These are phyloP conservation scores for Ophiocordyceps camponoti-floridani DNA, from an alignment of 2,329 filamentous ascomycete genomes.

Conservation along the genomic window DNA sequence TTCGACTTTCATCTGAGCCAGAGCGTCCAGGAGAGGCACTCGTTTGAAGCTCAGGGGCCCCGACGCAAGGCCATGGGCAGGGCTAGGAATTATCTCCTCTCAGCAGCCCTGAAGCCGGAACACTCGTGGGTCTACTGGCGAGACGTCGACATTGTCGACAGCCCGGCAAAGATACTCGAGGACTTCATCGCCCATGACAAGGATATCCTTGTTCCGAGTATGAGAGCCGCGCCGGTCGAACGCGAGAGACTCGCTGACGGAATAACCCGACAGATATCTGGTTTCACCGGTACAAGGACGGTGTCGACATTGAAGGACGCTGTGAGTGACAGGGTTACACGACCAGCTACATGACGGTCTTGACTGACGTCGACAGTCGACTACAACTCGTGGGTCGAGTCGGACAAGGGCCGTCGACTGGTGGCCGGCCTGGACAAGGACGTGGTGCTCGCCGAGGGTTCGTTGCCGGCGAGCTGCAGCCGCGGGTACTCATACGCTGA, in stretches of 20 bases:
- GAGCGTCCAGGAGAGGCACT: conserved; percentile 65
- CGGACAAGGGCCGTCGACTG: conserved; percentile 63
- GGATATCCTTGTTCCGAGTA: conserved; percentile 90
- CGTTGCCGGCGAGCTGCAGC: conserved; percentile 1
- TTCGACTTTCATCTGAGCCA: conserved; percentile 65
- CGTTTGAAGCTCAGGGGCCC: conserved; percentile 73
- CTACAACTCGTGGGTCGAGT: conserved; percentile 98
- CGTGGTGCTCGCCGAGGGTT: conserved; percentile 74
- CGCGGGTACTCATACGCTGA: conserved; percentile 5
- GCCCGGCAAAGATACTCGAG: conserved; percentile 71
- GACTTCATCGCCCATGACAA: conserved; percentile 89
- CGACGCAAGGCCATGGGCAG: conserved; percentile 78
- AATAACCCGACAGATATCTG: conserved; percentile 53
- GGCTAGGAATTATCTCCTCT: conserved; percentile 82
- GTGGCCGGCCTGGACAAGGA: conserved; percentile 59
- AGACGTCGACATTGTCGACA: conserved; percentile 91
- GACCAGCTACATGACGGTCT: background rate
- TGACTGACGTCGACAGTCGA: conserved; percentile 43
- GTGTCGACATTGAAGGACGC: conserved; percentile 78
- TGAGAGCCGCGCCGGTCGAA: conserved; percentile 14
- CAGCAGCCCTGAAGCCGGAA: conserved; percentile 70
- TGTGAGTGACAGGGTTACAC: conserved; percentile 37
- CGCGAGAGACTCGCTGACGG: conserved; percentile 7
- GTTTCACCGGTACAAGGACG: conserved; percentile 80
- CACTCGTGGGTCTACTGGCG: conserved; percentile 99